Evolutionary conservation across 805 yeast species (phyloP), one percentile per base, ranked within the genome.

Genomic region (Saccharomycopsis vini): DNA sequence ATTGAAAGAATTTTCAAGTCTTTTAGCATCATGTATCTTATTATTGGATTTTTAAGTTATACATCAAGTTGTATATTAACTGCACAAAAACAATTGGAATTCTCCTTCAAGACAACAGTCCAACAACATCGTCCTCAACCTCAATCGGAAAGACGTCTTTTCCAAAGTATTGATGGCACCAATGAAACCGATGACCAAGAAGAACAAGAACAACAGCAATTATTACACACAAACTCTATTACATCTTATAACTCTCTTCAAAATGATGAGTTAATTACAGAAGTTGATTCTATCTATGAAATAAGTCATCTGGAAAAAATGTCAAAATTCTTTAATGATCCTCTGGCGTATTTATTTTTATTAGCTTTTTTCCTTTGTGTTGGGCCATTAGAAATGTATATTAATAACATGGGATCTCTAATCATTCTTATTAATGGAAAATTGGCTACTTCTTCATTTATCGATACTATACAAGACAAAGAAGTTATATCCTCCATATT

Each of bases 371-470:
- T 88, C 22, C 61, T 86, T 37, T 71, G 79, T 28, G 62, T 85
- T 22, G 97, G 97, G 0, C 90, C 95, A 0, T 64, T 85, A 45
- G 97, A 89, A 55, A 77, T 86, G 69, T 87, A 75, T 59, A 76
- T 85, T 50, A 83, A 87, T 44, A 85, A 88, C 56, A 71, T 89
- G 71, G 92, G 90, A 1, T 79, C 88, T 5, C 64, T 89, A 10
- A 63, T 81, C n/a, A 61, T 63, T 33, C 60, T 73, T 30, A 58
- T 67, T 3, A 61, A 63, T 20, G 4, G 22, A 4, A 32, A 2
- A 2, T n/a, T n/a, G 6, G n/a, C 13, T 3, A 22, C 12, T 34
- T 22, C 22, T 10, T n/a, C n/a, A n/a, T n/a, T n/a, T n/a, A n/a
- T n/a, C n/a, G n/a, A n/a, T n/a, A n/a, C n/a, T n/a, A n/a, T n/a